phyloP scores from a whole-genome alignment of 1,284 basidiomycete genomes.

The Retiboletus flavoniger region DNA sequence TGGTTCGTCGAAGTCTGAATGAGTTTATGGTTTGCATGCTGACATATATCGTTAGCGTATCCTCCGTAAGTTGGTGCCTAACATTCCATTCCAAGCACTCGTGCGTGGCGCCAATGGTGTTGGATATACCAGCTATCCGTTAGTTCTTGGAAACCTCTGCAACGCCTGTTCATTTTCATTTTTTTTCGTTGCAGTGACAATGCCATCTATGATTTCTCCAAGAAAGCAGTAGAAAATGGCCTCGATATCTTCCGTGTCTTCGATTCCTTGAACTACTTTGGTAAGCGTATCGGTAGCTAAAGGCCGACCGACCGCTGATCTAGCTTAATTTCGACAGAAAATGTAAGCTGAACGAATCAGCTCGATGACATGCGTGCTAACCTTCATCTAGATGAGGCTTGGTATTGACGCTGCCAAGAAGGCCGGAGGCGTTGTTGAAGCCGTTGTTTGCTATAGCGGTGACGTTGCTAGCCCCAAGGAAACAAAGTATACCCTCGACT shows the following conservation, averaged over 20 bases:
- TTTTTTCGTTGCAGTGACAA: conserved; percentile 70
- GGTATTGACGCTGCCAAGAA: conserved; percentile 99
- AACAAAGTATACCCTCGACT: conserved; percentile 97
- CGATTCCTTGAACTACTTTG: conserved; percentile 98
- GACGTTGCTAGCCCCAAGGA: conserved; percentile 95
- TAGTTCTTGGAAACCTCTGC: conserved; percentile 33
- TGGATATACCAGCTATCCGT: conserved; percentile 99
- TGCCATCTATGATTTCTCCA: conserved; percentile 98
- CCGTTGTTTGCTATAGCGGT: conserved; percentile 98
- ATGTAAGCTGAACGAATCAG: conserved; percentile 43
- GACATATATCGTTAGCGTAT: conserved; percentile 58
- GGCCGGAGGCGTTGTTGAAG: conserved; percentile 97
- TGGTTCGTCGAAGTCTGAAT: conserved; percentile 51
- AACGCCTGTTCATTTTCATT: conserved; percentile 8
- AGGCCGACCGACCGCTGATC: conserved; percentile 10
- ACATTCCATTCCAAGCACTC: conserved; percentile 98
- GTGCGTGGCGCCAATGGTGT: conserved; percentile 99
- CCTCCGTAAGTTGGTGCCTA: conserved; percentile 94
- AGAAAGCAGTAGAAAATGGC: conserved; percentile 98
- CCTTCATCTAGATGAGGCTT: conserved; percentile 71
- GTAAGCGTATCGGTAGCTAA: conserved; percentile 44
- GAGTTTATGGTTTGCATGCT: not conserved
- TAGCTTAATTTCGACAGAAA: conserved; percentile 45
- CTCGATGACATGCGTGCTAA: conserved; percentile 12
- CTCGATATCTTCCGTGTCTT: conserved; percentile 99